These are phyloP conservation scores for Perkinsus chesapeaki DNA, from an alignment of 169 alveolate species.

Conservation along the genomic window DNA sequence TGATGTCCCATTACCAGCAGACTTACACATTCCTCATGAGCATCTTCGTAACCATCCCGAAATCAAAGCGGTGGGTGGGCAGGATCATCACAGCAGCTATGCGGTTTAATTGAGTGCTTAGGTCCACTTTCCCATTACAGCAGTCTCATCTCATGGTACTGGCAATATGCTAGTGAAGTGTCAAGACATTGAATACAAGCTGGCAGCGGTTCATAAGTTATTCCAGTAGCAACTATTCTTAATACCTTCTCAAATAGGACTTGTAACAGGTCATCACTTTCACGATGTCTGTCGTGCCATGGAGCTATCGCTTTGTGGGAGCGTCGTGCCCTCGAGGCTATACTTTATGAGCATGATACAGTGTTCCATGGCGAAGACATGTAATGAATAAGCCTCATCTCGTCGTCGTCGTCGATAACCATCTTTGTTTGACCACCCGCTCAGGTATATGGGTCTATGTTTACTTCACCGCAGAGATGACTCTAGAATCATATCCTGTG, in stretches of 20 bases:
- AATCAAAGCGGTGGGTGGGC: background rate
- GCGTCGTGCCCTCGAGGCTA: background rate
- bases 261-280: background rate
- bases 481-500: background rate
- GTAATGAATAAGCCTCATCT: too few relatives aligned
- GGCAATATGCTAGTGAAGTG: background rate
- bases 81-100: background rate
- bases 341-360: background rate
- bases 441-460: background rate
- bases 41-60: background rate
- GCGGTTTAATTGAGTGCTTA: too few relatives aligned
- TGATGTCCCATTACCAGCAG: background rate
- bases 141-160: background rate
- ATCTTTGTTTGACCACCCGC: too few relatives aligned
- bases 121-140: background rate
- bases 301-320: background rate
- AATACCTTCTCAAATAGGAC: background rate
- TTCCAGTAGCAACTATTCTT: background rate
- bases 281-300: background rate
- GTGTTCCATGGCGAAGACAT: background rate
- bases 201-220: background rate
- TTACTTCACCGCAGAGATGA: background rate
- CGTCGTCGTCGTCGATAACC: too few relatives aligned
- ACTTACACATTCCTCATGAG: background rate
- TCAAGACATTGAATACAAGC: background rate